Conservation (phyloP, 495 filamentous ascomycete genomes). For the Hypoxylon lenormandii region DNA sequence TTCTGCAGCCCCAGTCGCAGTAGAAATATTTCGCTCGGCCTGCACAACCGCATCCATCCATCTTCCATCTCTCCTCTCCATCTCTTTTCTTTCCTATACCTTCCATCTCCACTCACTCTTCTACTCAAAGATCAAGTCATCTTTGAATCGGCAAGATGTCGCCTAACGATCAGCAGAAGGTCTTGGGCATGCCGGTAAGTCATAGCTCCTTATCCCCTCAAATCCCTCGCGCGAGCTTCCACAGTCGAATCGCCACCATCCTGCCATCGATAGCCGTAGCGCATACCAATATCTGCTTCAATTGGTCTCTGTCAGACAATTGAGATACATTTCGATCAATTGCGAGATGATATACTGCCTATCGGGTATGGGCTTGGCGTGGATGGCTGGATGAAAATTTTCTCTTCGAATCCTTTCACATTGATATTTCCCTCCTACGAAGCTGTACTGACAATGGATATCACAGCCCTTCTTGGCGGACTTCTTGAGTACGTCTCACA, state of each 20-base stretch:
- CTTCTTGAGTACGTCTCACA: constrained; percentile 89
- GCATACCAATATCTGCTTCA: constrained; percentile 44
- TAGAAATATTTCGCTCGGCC: constrained; percentile 50
- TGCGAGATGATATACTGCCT: constrained; percentile 41
- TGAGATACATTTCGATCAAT: constrained; percentile 31
- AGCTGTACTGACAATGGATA: constrained; percentile 44
- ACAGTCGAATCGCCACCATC: constrained; percentile 52
- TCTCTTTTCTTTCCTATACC: constrained; percentile 52
- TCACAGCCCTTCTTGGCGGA: constrained; percentile 81
- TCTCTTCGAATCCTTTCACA: constrained; percentile 41
- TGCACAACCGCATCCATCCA: constrained; percentile 39
- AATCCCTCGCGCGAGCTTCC: constrained; percentile 55
- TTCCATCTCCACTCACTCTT: constrained; percentile 61
- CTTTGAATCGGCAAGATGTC: constrained; percentile 73
- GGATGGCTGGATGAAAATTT: constrained; percentile 43
- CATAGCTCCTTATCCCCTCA: constrained; percentile 20
- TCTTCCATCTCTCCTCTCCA: constrained; percentile 51
- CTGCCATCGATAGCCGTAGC: constrained; percentile 33
- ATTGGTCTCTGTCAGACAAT: constrained; percentile 44
- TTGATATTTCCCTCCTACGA: constrained; percentile 20
- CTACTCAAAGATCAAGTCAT: constrained; percentile 58
- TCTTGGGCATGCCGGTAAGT: constrained; percentile 91
- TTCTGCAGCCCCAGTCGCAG: constrained; percentile 48
- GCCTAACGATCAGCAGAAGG: constrained; percentile 53
- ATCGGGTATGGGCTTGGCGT: constrained; percentile 26